Evolutionary conservation across 495 filamentous ascomycete genomes (phyloP), one percentile per base, ranked within the genome.

Genomic region (Hapsidospora chrysogenum): DNA sequence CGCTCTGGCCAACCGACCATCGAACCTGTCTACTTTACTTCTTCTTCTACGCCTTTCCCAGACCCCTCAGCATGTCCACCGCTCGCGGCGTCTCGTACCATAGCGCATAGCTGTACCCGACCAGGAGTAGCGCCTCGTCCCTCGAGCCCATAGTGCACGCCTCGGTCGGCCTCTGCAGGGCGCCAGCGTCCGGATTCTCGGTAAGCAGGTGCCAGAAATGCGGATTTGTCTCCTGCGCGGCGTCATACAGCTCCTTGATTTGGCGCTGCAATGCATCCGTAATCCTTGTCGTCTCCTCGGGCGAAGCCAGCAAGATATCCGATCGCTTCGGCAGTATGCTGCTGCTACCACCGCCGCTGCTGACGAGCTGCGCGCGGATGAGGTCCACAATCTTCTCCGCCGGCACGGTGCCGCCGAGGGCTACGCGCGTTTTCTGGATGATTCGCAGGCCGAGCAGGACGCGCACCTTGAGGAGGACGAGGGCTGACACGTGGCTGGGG

Each of bases 31-130:
- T n/a, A n/a, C n/a, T n/a, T n/a, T n/a, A n/a, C n/a, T n/a, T n/a
- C n/a, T n/a, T n/a, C n/a, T n/a, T n/a, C n/a, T n/a, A n/a, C n/a
- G n/a, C n/a, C n/a, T 31, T 31, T 4, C 2, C 29, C 29, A 31
- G 18, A 13, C 14, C 29, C 14, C 14, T 9, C 9, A 31, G 29
- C 29, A 31, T 31, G 9, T 31, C 14, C 4, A 31, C 29, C 5
- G 29, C 29, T 17, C 29, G 15, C 29, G 29, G 29, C 29, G 29
- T 31, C 29, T 31, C 29, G 14, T 31, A 31, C 29, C 29, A 31
- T 17, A 17, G 15, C 8, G 29, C 29, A 16, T n/a, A 31, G 11
- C 9, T 31, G 11, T 16, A 31, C 8, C 4, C 29, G 29, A 31
- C 15, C 4, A 31, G 9, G 3, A 31, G 4, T 17, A 31, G 18